phyloP scores from a whole-genome alignment of 1,284 basidiomycete species.

The Peniophora sp. region DNA sequence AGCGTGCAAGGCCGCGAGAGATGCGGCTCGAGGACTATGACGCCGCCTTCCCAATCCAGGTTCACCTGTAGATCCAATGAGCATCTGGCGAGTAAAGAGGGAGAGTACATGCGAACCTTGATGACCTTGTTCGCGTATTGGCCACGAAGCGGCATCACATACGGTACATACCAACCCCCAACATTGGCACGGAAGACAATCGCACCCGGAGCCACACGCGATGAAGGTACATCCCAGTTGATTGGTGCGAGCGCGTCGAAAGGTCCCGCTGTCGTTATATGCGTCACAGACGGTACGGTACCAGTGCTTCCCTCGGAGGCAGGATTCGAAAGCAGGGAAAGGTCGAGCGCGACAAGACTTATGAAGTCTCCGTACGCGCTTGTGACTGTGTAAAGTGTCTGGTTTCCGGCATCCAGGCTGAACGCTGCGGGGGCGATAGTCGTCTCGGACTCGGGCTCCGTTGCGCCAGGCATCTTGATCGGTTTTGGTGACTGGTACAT shows the following conservation, averaged over 20 bases:
- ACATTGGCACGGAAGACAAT: slow-evolving; percentile 26
- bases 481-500: slow-evolving; percentile 11
- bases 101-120: not conserved
- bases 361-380: slow-evolving; percentile 27
- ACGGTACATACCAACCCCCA: slow-evolving; percentile 26
- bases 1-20: slow-evolving; percentile 24
- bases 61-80: slow-evolving; percentile 17
- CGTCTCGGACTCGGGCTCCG: slow-evolving; percentile 19
- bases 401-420: slow-evolving; percentile 18
- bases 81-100: too few relatives aligned
- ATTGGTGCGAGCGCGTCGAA: slow-evolving; percentile 22
- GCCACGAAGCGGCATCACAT: slow-evolving; percentile 22
- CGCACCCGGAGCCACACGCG: slow-evolving; percentile 16
- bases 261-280: slow-evolving; percentile 24
- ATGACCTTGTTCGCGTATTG: slow-evolving; percentile 17
- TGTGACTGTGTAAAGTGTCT: slow-evolving; percentile 22
- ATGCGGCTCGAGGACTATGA: slow-evolving; percentile 19
- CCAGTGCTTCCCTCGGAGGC: too few relatives aligned
- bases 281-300: slow-evolving; percentile 15
- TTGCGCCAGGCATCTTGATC: slow-evolving; percentile 22
- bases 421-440: slow-evolving; percentile 14
- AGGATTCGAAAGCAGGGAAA: slow-evolving; percentile 5
- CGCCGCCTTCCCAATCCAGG: slow-evolving; percentile 22
- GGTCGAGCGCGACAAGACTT: slow-evolving; percentile 23
- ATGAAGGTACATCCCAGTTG: slow-evolving; percentile 18